These are phyloP conservation scores for Starmerella bombi DNA, from an alignment of 805 yeast species.

Conservation along the genomic window DNA sequence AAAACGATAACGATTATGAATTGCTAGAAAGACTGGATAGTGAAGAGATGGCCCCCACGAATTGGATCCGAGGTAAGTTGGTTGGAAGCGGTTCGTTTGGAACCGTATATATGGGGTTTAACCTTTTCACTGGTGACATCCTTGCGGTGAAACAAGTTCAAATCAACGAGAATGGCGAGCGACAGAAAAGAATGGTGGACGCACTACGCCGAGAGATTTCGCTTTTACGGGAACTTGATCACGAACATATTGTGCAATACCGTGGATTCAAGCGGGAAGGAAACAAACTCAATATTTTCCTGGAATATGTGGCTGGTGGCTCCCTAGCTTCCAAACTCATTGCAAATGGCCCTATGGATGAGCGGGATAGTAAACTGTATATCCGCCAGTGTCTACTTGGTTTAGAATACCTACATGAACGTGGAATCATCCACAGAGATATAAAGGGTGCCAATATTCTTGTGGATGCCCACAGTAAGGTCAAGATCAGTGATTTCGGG, in stretches of 20 bases:
- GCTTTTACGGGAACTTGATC: conserved; percentile 64
- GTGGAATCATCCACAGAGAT: conserved; percentile 71
- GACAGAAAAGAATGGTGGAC: conserved; percentile 21
- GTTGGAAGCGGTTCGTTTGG: conserved; percentile 96
- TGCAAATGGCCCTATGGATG: conserved; percentile 63
- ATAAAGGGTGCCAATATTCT: conserved; percentile 81
- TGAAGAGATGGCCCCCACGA: conserved; percentile 48
- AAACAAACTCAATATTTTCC: conserved; percentile 59
- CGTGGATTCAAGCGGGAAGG: conserved; percentile 75
- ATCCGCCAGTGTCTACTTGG: conserved; percentile 67
- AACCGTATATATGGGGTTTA: conserved; percentile 81
- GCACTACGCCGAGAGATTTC: conserved; percentile 32
- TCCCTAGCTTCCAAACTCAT: conserved; percentile 52
- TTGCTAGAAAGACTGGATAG: conserved; percentile 28
- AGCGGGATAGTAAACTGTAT: conserved; percentile 57
- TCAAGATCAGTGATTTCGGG: conserved; percentile 79
- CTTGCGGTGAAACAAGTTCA: conserved; percentile 96
- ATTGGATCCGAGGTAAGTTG: conserved; percentile 86
- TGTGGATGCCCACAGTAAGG: conserved; percentile 66
- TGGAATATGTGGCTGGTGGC: conserved; percentile 64
- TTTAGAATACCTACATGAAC: conserved; percentile 56
- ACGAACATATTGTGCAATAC: conserved; percentile 85
- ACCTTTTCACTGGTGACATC: conserved; percentile 80
- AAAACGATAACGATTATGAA: conserved; percentile 21
- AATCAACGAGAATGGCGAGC: conserved; percentile 33